Percentiles rank a stretch among this genome's conserved stretches.
Evolutionary conservation across 305 asterid species (phyloP).

Genomic region (Fraxinus ornus): DNA sequence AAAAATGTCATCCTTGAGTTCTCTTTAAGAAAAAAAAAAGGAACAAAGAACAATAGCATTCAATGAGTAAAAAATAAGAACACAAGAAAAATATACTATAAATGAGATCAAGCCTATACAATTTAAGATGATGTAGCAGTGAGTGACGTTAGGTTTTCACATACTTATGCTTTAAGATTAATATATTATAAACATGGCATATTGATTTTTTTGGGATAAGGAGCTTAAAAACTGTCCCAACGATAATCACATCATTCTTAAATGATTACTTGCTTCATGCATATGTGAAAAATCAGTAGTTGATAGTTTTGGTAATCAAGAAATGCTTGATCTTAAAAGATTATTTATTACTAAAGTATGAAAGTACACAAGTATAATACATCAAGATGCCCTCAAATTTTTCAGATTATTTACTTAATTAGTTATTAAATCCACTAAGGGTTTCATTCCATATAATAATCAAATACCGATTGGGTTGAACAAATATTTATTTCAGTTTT

Average conservation of each 20-base stretch:
- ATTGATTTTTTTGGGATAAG: neutral
- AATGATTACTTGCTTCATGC: neutral
- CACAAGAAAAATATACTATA: neutral
- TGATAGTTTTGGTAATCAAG: neutral
- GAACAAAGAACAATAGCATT: neutral
- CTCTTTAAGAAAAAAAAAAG: neutral
- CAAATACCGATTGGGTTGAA: neutral
- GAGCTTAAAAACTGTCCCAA: neutral
- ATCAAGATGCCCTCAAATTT: neutral
- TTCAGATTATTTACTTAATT: neutral
- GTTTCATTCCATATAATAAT: neutral
- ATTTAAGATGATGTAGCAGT: neutral
- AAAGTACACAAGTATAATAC: neutral
- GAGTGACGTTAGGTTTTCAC: neutral
- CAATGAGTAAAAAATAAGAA: neutral
- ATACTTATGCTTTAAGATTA: neutral
- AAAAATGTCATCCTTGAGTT: conserved; percentile 10
- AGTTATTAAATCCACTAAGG: neutral
- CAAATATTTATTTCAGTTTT: neutral
- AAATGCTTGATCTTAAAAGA: neutral
- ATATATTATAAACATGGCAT: neutral
- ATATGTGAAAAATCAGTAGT: neutral
- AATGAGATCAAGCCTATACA: neutral
- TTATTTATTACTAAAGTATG: neutral
- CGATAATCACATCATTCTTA: neutral